Percentiles rank a stretch among this genome's conserved stretches.
phyloP scores from a whole-genome alignment of 1,284 basidiomycete genomes.

The Trichosporon coremiiforme region DNA sequence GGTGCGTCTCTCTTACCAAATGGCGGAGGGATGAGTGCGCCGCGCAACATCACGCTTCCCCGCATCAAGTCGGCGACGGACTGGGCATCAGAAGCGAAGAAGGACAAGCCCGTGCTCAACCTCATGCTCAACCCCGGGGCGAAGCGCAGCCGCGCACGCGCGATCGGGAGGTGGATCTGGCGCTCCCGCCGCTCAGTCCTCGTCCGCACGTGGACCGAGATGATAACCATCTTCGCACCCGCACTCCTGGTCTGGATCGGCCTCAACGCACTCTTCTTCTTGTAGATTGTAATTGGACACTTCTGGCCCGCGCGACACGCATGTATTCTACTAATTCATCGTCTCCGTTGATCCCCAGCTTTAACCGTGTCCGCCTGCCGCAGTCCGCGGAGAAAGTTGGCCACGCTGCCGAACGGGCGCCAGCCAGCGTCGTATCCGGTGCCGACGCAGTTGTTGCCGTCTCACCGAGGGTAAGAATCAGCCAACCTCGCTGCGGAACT shows the following conservation, averaged over 20 bases:
- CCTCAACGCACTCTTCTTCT: conserved; percentile 43
- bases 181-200: conserved; percentile 49
- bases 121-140: conserved; percentile 34
- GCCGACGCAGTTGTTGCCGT: too few relatives aligned
- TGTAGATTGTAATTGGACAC: not conserved
- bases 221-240: conserved; percentile 45
- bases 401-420: too few relatives aligned
- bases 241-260: conserved; percentile 48
- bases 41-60: conserved; percentile 37
- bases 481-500: too few relatives aligned
- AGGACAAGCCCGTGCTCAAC: conserved; percentile 48
- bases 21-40: conserved; percentile 24
- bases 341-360: too few relatives aligned
- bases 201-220: conserved; percentile 44
- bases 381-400: too few relatives aligned
- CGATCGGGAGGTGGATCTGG: conserved; percentile 41
- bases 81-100: conserved; percentile 47
- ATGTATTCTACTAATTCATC: conserved; percentile 11
- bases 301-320: not conserved
- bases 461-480: too few relatives aligned
- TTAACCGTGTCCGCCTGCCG: too few relatives aligned
- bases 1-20: conserved; percentile 8
- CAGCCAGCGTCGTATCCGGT: too few relatives aligned
- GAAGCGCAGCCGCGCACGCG: conserved; percentile 13
- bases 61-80: conserved; percentile 44